Percentiles rank a stretch among this genome's conserved stretches.
Evolutionary conservation across 75 land plant genomes (phyloP).

Genomic region (Gnetum montanum): DNA sequence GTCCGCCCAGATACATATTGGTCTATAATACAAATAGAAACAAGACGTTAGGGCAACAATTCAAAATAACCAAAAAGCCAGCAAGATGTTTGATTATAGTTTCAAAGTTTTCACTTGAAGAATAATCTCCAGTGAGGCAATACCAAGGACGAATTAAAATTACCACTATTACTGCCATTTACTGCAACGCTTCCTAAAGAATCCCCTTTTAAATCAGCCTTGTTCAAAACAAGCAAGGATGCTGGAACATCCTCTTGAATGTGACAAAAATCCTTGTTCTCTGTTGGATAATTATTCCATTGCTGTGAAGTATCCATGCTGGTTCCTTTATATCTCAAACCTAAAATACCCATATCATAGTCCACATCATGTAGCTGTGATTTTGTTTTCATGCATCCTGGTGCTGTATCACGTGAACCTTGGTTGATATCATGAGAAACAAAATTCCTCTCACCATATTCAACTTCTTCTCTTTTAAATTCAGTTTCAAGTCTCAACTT

Average conservation of each 20-base stretch:
- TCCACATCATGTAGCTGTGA: not conserved
- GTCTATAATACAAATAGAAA: not conserved
- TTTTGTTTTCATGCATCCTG: not conserved
- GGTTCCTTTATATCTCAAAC: not conserved
- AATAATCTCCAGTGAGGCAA: not conserved
- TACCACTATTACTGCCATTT: not conserved
- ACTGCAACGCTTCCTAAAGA: not conserved
- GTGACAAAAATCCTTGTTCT: not conserved
- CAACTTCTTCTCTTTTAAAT: slow-evolving; percentile 8
- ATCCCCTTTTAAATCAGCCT: not conserved
- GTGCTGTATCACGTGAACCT: not conserved
- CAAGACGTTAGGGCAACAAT: not conserved
- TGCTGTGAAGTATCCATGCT: not conserved
- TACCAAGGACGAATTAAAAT: not conserved
- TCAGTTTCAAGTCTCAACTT: slow-evolving; percentile 18
- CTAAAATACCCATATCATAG: not conserved
- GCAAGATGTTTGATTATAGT: not conserved
- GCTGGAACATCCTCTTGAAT: slow-evolving; percentile 1
- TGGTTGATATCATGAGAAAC: slow-evolving; percentile 3
- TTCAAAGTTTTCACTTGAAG: not conserved
- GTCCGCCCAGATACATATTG: slow-evolving; percentile 1
- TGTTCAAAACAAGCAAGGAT: not conserved
- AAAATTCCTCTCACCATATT: slow-evolving; percentile 13
- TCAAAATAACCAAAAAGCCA: not conserved
- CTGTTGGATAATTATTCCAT: not conserved